A percentile compares a stretch with the other conserved stretches of the same genome.
These are phyloP conservation scores for Leishmania arabica DNA, from an alignment of 208 protist species.

Conservation along the genomic window DNA sequence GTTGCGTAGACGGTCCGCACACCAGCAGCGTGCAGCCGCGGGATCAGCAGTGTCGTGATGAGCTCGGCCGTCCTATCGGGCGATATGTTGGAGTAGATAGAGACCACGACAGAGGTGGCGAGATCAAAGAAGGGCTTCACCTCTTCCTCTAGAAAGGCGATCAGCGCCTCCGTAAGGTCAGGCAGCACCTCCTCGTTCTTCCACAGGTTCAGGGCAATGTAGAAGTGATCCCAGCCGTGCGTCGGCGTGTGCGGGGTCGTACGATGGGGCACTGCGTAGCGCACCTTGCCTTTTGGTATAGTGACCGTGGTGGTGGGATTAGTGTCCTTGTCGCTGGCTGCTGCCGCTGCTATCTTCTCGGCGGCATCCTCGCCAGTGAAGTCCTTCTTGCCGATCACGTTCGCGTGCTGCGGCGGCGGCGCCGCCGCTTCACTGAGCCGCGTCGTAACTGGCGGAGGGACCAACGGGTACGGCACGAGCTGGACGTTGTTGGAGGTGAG, in stretches of 20 bases:
- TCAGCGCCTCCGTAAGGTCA: conserved; percentile 62
- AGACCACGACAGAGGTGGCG: conserved; percentile 54
- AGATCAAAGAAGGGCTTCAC: conserved; percentile 54
- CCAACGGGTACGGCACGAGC: conserved; percentile 26
- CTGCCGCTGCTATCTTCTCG: neutral
- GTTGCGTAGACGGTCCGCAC: conserved; percentile 55
- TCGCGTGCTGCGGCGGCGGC: neutral
- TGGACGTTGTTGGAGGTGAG: conserved; percentile 17
- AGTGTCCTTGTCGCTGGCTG: neutral
- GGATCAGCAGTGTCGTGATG: conserved; percentile 51
- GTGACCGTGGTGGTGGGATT: conserved; percentile 2
- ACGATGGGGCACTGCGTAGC: conserved; percentile 35
- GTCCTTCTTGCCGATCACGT: neutral
- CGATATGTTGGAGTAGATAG: conserved; percentile 70
- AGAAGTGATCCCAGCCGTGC: conserved; percentile 75
- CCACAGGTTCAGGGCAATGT: conserved; percentile 76
- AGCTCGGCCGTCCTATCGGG: conserved; percentile 39
- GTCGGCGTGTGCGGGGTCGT: conserved; percentile 22
- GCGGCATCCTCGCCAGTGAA: neutral
- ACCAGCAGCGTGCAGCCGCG: conserved; percentile 46
- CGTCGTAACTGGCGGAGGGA: neutral
- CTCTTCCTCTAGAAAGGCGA: conserved; percentile 73
- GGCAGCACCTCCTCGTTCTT: conserved; percentile 66
- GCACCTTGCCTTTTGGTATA: conserved; percentile 27
- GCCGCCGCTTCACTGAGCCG: neutral